phyloP scores from a whole-genome alignment of 768 basidiomycete species.

The Xanthoconium stramineum region DNA sequence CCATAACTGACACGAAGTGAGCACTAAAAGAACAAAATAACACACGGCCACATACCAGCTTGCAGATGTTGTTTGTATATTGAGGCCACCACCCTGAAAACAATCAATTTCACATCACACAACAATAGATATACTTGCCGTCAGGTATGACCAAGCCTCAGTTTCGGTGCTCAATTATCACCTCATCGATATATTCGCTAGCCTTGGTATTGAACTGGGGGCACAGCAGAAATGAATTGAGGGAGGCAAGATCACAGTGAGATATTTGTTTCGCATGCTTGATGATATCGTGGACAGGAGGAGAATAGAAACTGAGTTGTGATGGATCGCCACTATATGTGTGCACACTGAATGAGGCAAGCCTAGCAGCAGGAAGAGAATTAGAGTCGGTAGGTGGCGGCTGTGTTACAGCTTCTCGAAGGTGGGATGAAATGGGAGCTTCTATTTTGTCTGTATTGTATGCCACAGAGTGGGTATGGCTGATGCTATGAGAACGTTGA shows the following conservation, averaged over 20 bases:
- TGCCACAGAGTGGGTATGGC: neutral
- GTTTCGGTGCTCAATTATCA: neutral
- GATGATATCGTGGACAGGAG: neutral
- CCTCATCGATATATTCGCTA: neutral
- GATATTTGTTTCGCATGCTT: neutral
- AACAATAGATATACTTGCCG: neutral
- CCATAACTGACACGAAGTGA: neutral
- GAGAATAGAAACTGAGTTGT: neutral
- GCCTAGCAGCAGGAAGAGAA: no score
- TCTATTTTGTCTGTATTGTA: neutral
- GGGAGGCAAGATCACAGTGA: neutral
- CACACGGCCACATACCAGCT: neutral
- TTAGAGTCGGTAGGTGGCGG: no score
- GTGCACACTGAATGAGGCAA: no score
- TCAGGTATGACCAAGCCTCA: neutral
- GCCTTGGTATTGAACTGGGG: neutral
- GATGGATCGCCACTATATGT: neutral
- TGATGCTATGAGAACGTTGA: no score
- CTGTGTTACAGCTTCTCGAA: neutral
- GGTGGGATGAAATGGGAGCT: neutral
- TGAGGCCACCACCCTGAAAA: neutral
- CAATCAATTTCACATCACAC: neutral
- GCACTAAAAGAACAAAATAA: neutral
- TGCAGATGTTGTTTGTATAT: neutral
- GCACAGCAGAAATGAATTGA: neutral